Conservation (phyloP, 2,329 filamentous ascomycete species). For the Trichoderma simmonsii region DNA sequence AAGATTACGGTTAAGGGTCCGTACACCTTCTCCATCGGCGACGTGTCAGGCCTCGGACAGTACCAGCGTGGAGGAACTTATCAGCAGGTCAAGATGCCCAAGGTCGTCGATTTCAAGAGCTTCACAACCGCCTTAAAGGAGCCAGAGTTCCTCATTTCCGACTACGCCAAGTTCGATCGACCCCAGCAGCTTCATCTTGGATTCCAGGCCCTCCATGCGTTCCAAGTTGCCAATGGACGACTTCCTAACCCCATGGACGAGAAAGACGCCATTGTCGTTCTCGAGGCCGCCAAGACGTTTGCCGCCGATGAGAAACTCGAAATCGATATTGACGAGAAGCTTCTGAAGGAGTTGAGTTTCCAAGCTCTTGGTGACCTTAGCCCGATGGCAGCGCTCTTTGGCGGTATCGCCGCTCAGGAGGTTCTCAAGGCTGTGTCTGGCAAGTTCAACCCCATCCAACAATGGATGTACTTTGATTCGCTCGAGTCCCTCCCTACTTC, state of each 20-base stretch:
- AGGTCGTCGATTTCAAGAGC: constrained; percentile 82
- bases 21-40: constrained; percentile 95
- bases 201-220: constrained; percentile 87
- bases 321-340: constrained; percentile 82
- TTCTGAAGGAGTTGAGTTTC: constrained; percentile 89
- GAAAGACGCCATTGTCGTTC: constrained; percentile 73
- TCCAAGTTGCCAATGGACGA: constrained; percentile 69
- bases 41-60: constrained; percentile 80
- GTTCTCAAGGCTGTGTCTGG: constrained; percentile 95
- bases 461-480: constrained; percentile 97
- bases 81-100: constrained; percentile 98
- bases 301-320: constrained; percentile 64
- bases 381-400: constrained; percentile 92
- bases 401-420: constrained; percentile 89
- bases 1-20: constrained; percentile 94
- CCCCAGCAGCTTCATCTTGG: constrained; percentile 89
- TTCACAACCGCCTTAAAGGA: constrained; percentile 76
- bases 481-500: constrained; percentile 87
- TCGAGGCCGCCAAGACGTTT: constrained; percentile 72
- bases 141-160: constrained; percentile 86
- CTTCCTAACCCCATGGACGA: constrained; percentile 82
- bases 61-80: constrained; percentile 89
- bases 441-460: constrained; percentile 93
- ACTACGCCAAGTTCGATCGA: constrained; percentile 97
- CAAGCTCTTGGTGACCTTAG: constrained; percentile 88